Evolutionary conservation across 441 rosid genomes (phyloP).

Genomic region (Adansonia rubrostipa): DNA sequence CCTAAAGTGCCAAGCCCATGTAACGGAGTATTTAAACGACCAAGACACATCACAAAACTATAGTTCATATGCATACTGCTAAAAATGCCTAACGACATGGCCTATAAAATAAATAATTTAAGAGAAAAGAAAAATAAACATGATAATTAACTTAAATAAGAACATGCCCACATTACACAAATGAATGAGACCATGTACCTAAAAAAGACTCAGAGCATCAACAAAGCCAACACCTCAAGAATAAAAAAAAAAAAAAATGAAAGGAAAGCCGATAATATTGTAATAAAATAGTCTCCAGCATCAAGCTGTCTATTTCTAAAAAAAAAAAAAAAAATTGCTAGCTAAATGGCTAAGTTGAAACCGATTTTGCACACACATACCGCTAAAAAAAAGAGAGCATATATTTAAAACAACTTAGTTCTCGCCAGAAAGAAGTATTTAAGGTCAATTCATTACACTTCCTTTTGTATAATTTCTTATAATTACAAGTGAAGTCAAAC

Average conservation of each 20-base stretch:
- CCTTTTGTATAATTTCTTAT: background rate
- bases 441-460: too few species aligned
- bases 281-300: background rate
- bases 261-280: background rate
- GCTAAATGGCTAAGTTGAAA: background rate
- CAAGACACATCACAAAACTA: constrained; percentile 16
- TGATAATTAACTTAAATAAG: background rate
- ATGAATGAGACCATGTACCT: background rate
- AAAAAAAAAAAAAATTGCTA: background rate
- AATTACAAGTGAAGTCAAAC: background rate
- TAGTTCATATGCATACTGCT: background rate
- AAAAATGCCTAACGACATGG: background rate
- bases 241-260: background rate
- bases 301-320: background rate
- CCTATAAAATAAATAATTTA: constrained; percentile 17
- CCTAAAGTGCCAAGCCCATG: too few species aligned
- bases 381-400: background rate
- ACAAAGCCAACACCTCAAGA: constrained; percentile 9
- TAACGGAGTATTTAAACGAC: background rate
- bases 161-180: background rate
- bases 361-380: background rate
- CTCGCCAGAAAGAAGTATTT: constrained; percentile 3
- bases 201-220: constrained; percentile 7
- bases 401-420: constrained; percentile 20
- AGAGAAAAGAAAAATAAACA: constrained; percentile 1